Percentiles rank a stretch among this genome's conserved stretches.
Evolutionary conservation across 1,139 yeast species (phyloP).

Genomic region (Geotrichum klebahnii): DNA sequence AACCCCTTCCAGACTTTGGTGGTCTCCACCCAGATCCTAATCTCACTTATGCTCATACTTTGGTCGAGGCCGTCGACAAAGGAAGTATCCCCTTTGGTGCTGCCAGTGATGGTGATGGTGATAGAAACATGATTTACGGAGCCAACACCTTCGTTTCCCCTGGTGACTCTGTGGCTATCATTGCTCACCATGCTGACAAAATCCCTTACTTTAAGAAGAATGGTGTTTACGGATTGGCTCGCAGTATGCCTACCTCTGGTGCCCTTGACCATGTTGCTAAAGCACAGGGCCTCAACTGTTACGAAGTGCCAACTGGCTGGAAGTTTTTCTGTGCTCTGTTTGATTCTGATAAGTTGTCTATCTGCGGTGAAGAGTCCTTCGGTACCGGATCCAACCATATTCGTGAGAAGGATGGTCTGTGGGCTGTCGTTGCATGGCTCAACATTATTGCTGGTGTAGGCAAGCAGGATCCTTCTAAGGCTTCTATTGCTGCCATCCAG

Average conservation of each 20-base stretch:
- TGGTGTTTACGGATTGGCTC: slow-evolving; percentile 91
- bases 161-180: slow-evolving; percentile 96
- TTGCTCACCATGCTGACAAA: slow-evolving; percentile 82
- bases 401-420: slow-evolving; percentile 94
- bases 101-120: slow-evolving; percentile 98
- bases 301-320: slow-evolving; percentile 99
- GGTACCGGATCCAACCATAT: slow-evolving; percentile 98
- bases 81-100: slow-evolving; percentile 90
- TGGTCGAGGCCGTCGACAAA: slow-evolving; percentile 78
- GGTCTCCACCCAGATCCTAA: slow-evolving; percentile 98
- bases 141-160: slow-evolving; percentile 94
- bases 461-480: slow-evolving; percentile 49
- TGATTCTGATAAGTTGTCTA: slow-evolving; percentile 86
- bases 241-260: slow-evolving; percentile 96
- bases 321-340: slow-evolving; percentile 93
- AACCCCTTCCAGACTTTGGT: slow-evolving; percentile 86
- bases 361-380: slow-evolving; percentile 97
- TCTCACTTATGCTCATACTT: slow-evolving; percentile 84
- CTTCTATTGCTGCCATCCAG: slow-evolving; percentile 76
- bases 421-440: slow-evolving; percentile 98
- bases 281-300: slow-evolving; percentile 64
- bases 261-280: slow-evolving; percentile 91
- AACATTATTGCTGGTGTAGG: slow-evolving; percentile 81
- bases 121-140: slow-evolving; percentile 97
- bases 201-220: slow-evolving; percentile 86